These are phyloP conservation scores for Exophiala oligosperma DNA, from an alignment of 2,329 filamentous ascomycete genomes.

Conservation along the genomic window DNA sequence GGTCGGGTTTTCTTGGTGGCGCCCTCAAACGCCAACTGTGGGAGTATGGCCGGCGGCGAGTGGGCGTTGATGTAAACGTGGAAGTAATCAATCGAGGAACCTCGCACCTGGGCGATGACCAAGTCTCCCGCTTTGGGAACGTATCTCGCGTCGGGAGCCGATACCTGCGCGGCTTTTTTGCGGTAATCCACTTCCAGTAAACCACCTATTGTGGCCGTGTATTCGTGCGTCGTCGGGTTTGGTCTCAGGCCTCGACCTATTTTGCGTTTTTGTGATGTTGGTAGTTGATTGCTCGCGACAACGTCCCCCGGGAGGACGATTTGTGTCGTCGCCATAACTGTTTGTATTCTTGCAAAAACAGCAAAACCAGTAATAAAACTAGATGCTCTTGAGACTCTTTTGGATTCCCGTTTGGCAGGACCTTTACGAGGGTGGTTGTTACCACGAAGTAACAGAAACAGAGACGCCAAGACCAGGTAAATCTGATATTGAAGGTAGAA, in stretches of 20 bases:
- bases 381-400: no score
- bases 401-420: no score
- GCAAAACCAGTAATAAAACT: no score
- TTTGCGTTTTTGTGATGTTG: constrained; percentile 67
- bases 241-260: constrained; percentile 65
- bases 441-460: no score
- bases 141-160: constrained; percentile 60
- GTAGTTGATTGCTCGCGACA: constrained; percentile 66
- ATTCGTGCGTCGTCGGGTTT: constrained; percentile 52
- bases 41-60: constrained; percentile 66
- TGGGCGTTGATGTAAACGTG: constrained; percentile 72
- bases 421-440: no score
- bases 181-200: constrained; percentile 40
- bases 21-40: constrained; percentile 87
- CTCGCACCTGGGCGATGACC: constrained; percentile 82
- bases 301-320: constrained; percentile 81
- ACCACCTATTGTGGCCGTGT: constrained; percentile 39
- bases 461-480: no score
- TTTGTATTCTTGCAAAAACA: neutral
- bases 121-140: constrained; percentile 77
- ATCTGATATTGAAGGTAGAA: no score
- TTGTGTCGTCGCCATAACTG: constrained; percentile 57
- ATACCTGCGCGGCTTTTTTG: constrained; percentile 39
- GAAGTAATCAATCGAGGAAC: constrained; percentile 73
- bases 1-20: constrained; percentile 91